phyloP scores from a whole-genome alignment of 2,329 filamentous ascomycete genomes.

The Ascomycota sp. region DNA sequence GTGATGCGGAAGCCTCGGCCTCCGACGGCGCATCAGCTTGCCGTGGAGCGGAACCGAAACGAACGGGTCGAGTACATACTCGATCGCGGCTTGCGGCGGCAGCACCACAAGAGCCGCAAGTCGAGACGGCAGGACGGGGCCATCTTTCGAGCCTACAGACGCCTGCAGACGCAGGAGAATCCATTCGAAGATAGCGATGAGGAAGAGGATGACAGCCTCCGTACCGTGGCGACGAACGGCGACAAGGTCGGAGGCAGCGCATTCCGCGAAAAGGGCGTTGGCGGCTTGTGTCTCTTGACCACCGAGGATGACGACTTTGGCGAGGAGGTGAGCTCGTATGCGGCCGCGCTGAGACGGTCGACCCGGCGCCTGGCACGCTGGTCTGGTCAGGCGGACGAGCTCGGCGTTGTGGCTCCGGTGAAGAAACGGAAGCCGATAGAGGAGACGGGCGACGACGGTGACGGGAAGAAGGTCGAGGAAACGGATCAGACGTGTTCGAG shows the following conservation, averaged over 20 bases:
- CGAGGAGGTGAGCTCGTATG: conserved; percentile 48
- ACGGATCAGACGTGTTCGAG: not conserved
- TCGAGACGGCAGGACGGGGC: conserved; percentile 42
- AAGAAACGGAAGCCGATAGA: conserved; percentile 20
- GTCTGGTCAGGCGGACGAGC: conserved; percentile 25
- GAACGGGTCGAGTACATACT: conserved; percentile 68
- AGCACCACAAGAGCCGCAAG: conserved; percentile 43
- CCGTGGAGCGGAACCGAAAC: conserved; percentile 58
- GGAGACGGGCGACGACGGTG: conserved; percentile 7
- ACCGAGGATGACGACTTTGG: conserved; percentile 54
- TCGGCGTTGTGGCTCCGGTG: conserved; percentile 24
- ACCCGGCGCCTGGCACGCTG: conserved; percentile 49
- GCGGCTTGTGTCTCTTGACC: conserved; percentile 41
- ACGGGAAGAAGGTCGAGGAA: conserved; percentile 6
- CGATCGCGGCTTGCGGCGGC: conserved; percentile 48
- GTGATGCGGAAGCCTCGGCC: conserved; percentile 46
- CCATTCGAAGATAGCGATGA: conserved; percentile 43
- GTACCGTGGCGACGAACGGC: conserved; percentile 10
- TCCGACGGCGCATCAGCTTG: conserved; percentile 63
- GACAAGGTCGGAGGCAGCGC: conserved; percentile 10
- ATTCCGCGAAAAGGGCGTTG: conserved; percentile 37
- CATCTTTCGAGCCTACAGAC: conserved; percentile 44
- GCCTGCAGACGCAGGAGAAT: conserved; percentile 35
- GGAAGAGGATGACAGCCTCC: conserved; percentile 21
- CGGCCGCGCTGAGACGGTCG: conserved; percentile 42